Evolutionary conservation across 176 grass and related monocot genomes (phyloP), one percentile per base, ranked within the genome.

Genomic region (Triticum timopheevii): DNA sequence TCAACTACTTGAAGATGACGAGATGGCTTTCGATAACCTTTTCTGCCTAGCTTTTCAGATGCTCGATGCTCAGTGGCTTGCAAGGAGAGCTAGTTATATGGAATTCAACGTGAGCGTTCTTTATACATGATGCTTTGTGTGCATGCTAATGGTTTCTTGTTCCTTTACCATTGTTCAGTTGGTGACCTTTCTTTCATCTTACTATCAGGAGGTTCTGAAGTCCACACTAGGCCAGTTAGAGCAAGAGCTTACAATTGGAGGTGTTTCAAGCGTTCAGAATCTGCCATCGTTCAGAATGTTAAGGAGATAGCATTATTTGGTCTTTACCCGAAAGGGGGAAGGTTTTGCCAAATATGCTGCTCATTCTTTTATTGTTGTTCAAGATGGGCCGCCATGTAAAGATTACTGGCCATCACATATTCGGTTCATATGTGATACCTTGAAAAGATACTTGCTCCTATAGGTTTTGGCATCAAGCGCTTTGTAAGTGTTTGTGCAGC

Each of bases 11-110:
- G 77, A 77, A 92, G 86, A 88, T 27, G 94, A 94, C 30, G 83
- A 94, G 61, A 88, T 86, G 47, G 90, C 89, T 65, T 99, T 99
- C 24, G 94, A 96, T 85, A 85, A 91, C 83, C 92, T 99, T 85
- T 99, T 93, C 67, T 99, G 88, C 68, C 42, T 96, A 61, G 93
- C 90, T 24, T 96, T 94, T 83, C 77, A 86, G 83, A 84, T 96
- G 86, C 87, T 98, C 52, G 96, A 98, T 82, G 75, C 85, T 27
- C 85, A 94, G 13, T 99, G 94, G 97, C 88, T 99, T 9, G 66
- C 85, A 31, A 94, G 87, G 77, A 58, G 54, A 87, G 94, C 94
- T 70, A 93, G 79, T 63, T 99, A 96, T 70, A 99, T 99, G 92
- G 90, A 99, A 83, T 99, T 96, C 49, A 99, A 99, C 81, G 94